Evolutionary conservation across 805 yeast genomes (phyloP), one percentile per base, ranked within the genome.

Genomic region (Kodamaea leandrae): DNA sequence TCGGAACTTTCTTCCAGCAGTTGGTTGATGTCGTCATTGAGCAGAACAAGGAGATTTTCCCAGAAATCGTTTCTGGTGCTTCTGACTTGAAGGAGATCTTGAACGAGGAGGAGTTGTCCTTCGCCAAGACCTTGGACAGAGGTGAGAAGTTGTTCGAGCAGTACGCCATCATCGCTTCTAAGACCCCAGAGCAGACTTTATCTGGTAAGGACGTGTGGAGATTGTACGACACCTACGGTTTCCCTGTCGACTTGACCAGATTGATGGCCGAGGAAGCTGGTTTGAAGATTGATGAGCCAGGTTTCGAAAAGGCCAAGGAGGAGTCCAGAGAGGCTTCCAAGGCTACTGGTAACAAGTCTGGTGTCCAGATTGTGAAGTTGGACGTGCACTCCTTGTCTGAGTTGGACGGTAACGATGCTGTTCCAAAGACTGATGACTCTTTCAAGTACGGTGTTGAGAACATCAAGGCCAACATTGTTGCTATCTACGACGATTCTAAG

Each of bases 241-340:
- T 93, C 85, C 99, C 99, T 27, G 97, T 89, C 43, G 99, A 93
- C 68, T 78, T 93, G 60, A 93, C 99, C 21, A 82, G 96, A 62
- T 77, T 93, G 61, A 93, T 93, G 99, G 99, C 99, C 34, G 98
- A 91, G 66, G 99, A 93, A 68, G 87, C 93, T 45, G 95, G 95
- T 14, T 77, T 93, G 54, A 83, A 81, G 55, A 91, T 93, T 49
- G 97, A 93, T 63, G 96, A 89, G 61, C 82, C 72, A 37, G 98
- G 87, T 25, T 93, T 93, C 58, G 97, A 90, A 66, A 78, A 78
- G 52, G 98, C 99, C 36, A 86, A 82, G 61, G 77, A 79, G 49
- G 95, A 82, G 52, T 86, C 96, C 8, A 80, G 84, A 61, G 97
- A 90, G 71, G 98, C 98, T 30, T 89, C 97, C 16, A 93, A 91